A percentile compares a stretch with the other conserved stretches of the same genome.
phyloP scores from a whole-genome alignment of 2,329 filamentous ascomycete species.

The Cryphonectria japonica region DNA sequence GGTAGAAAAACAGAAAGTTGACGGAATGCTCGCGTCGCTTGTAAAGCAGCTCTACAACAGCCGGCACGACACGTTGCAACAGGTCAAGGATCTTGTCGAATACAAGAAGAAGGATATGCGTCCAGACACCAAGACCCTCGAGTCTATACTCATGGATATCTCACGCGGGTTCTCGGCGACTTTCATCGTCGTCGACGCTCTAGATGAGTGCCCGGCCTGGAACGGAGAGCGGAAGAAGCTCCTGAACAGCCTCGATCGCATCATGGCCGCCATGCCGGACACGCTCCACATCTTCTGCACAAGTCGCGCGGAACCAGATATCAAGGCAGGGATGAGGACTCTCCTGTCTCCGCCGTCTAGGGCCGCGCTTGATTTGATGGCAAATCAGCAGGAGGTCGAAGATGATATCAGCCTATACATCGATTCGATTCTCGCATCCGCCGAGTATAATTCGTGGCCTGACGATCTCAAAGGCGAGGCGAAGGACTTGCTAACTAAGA shows the following conservation, averaged over 20 bases:
- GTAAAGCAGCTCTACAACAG: slow-evolving; percentile 19
- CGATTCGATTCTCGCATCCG: background rate
- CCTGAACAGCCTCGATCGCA: background rate
- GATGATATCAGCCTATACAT: background rate
- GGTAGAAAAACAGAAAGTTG: slow-evolving; percentile 26
- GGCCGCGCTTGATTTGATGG: background rate
- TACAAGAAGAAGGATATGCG: background rate
- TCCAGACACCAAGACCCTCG: background rate
- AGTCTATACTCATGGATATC: background rate
- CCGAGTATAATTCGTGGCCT: background rate
- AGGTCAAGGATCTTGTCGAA: background rate
- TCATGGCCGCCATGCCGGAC: background rate
- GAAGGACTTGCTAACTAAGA: background rate
- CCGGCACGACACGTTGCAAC: background rate
- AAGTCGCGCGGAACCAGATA: background rate
- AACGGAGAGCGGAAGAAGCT: background rate
- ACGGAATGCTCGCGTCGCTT: slow-evolving; percentile 32
- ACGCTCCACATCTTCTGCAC: background rate
- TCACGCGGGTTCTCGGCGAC: background rate
- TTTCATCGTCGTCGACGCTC: background rate
- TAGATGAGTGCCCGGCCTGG: background rate
- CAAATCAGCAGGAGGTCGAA: fast-evolving
- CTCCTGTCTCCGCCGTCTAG: background rate
- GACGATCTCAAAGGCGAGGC: background rate
- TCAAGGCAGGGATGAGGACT: background rate